Conservation (phyloP, 75 land plant species). For the Gnetum montanum region DNA sequence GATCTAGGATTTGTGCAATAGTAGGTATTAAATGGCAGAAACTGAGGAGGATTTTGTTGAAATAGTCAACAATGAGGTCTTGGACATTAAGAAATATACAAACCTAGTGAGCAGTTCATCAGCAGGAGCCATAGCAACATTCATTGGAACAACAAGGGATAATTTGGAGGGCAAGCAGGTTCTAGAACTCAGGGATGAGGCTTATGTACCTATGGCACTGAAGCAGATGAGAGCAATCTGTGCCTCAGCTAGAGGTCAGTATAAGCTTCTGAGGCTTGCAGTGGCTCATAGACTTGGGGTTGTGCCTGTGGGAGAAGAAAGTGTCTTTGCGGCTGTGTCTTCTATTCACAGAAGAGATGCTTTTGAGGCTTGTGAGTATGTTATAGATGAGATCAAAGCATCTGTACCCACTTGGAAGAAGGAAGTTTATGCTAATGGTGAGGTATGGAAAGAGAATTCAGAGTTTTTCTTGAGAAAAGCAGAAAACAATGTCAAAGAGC, state of each 20-base stretch:
- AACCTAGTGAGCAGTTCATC: constrained; percentile 45
- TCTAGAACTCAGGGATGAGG: constrained; percentile 71
- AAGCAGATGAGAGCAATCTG: constrained; percentile 42
- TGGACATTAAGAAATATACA: constrained; percentile 52
- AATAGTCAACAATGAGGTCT: constrained; percentile 17
- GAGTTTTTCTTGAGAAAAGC: constrained; percentile 50
- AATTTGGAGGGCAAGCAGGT: constrained; percentile 59
- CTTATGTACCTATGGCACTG: constrained; percentile 80
- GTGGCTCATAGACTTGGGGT: constrained; percentile 67
- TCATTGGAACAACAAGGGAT: constrained; percentile 81
- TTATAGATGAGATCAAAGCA: constrained; percentile 89
- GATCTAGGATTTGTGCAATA: no score
- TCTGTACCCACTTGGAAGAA: constrained; percentile 96
- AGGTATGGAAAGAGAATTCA: constrained; percentile 92
- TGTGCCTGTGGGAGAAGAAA: constrained; percentile 73
- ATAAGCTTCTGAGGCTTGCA: constrained; percentile 45
- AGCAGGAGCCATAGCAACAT: constrained; percentile 82
- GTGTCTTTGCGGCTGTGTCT: constrained; percentile 79
- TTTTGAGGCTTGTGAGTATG: constrained; percentile 64
- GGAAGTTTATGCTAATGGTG: constrained; percentile 84
- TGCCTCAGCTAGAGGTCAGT: constrained; percentile 35
- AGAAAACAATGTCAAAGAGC: constrained; percentile 14
- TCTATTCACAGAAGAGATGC: constrained; percentile 75
- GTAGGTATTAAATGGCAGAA: background rate
- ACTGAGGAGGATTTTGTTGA: constrained; percentile 1